These are phyloP conservation scores for Plasmodium reichenowi DNA, from an alignment of 169 alveolate genomes.

Conservation along the genomic window DNA sequence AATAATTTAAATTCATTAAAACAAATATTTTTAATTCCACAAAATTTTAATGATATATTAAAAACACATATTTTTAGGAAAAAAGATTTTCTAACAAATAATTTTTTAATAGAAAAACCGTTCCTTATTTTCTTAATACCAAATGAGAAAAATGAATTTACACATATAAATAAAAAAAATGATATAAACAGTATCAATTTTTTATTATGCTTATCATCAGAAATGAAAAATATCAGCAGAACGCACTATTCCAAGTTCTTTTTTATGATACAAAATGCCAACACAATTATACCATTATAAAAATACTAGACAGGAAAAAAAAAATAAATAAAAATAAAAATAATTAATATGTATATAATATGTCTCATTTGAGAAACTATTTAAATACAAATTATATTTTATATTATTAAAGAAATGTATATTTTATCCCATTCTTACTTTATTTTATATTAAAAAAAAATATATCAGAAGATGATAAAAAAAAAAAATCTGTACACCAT, in stretches of 20 bases:
- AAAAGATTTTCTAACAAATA: slow-evolving; percentile 51
- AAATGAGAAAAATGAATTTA: slow-evolving; percentile 47
- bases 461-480: too few species aligned
- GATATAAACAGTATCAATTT: slow-evolving; percentile 18
- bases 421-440: too few species aligned
- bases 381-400: too few species aligned
- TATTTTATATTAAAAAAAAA: too few species aligned
- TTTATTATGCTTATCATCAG: slow-evolving; percentile 66
- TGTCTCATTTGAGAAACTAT: too few species aligned
- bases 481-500: too few species aligned
- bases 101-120: slow-evolving; percentile 73
- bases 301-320: not conserved
- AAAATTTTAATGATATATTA: slow-evolving; percentile 62
- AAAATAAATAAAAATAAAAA: not conserved
- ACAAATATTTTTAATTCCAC: slow-evolving; percentile 64
- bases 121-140: slow-evolving; percentile 73
- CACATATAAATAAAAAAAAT: slow-evolving; percentile 24
- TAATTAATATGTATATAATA: not conserved
- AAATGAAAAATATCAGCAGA: slow-evolving; percentile 52
- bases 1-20: slow-evolving; percentile 12
- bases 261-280: slow-evolving; percentile 49
- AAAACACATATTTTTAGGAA: slow-evolving; percentile 68
- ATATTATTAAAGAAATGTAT: too few species aligned
- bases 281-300: slow-evolving; percentile 61
- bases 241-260: slow-evolving; percentile 50